Conservation (phyloP, 805 yeast species). For the Wickerhamiella sorbophila region DNA sequence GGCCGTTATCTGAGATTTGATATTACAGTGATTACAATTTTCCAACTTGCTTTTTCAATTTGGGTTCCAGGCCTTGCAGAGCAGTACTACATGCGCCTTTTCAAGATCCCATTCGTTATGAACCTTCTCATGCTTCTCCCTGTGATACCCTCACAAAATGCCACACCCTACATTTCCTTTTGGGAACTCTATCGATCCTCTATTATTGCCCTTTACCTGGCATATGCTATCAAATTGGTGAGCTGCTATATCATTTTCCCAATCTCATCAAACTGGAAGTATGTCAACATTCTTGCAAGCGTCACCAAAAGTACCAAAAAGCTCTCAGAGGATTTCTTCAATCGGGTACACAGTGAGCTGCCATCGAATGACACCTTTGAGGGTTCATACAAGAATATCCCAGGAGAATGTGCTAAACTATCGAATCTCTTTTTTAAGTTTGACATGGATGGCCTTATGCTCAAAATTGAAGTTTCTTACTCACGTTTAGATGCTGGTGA, state of each 20-base stretch:
- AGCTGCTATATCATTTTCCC: constrained; percentile 19
- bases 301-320: constrained; percentile 8
- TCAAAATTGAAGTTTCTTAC: constrained; percentile 15
- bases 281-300: constrained; percentile 10
- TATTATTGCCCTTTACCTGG: constrained; percentile 19
- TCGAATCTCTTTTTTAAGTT: constrained; percentile 11
- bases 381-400: not conserved
- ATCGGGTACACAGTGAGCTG: not conserved
- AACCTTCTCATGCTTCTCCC: constrained; percentile 17
- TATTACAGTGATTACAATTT: constrained; percentile 16
- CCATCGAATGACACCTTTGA: constrained; percentile 14
- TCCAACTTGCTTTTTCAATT: constrained; percentile 16
- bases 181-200: constrained; percentile 13
- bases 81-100: constrained; percentile 10
- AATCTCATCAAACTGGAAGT: constrained; percentile 17
- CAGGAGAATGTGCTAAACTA: not conserved
- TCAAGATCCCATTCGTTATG: constrained; percentile 17
- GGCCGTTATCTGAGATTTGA: constrained; percentile 17
- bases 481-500: constrained; percentile 19
- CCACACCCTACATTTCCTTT: constrained; percentile 19
- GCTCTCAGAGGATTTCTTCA: constrained; percentile 2
- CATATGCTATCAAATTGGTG: constrained; percentile 15
- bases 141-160: constrained; percentile 12
- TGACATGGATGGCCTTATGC: constrained; percentile 13
- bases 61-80: constrained; percentile 13